Evolutionary conservation across 2,329 filamentous ascomycete species (phyloP), one percentile per base, ranked within the genome.

Genomic region (Talaromyces sp.): DNA sequence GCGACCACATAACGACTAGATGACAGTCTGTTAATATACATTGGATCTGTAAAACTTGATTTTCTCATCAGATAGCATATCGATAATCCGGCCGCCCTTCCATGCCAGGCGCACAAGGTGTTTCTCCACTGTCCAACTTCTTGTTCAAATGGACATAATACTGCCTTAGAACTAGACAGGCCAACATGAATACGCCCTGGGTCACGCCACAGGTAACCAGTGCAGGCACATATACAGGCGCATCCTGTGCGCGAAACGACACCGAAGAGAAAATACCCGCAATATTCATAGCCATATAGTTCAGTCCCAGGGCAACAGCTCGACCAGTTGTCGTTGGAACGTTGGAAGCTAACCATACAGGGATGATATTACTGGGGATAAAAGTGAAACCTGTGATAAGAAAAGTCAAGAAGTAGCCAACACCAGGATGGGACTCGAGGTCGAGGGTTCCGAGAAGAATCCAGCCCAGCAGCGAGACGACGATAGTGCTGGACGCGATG

Each of bases 391-490:
- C 54, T 5, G 59, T 56, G 4, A 56, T 31, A 1, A 60, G 18
- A 28, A 50, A 60, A 27, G 53, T 60, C 14, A 60, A 30, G 30
- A 60, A 60, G 55, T 56, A 60, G 14, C 59, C 59, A 7, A 60
- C 40, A 31, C 55, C 47, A 18, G 55, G 36, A 55, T 51, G 51
- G 34, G 54, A 42, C 4, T 55, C 31, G 27, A 56, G 18, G 14
- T 60, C 52, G 12, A 60, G 42, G 5, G 52, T n/a, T 1, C 52
- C 59, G 1, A 60, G 18, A n/a, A 60, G n/a, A n/a, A 60, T 60
- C 59, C 59, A 60, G 12, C 59, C 59, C n/a, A 60, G 33, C n/a
- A 60, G 47, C 8, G 59, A 60, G n/a, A 60, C 52, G 12, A 51
- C 10, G 18, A 60, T 51, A 12, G 55, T 53, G 4, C 42, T 53